These are phyloP conservation scores for Starmerella roubikii DNA, from an alignment of 805 yeast genomes.

Conservation along the genomic window DNA sequence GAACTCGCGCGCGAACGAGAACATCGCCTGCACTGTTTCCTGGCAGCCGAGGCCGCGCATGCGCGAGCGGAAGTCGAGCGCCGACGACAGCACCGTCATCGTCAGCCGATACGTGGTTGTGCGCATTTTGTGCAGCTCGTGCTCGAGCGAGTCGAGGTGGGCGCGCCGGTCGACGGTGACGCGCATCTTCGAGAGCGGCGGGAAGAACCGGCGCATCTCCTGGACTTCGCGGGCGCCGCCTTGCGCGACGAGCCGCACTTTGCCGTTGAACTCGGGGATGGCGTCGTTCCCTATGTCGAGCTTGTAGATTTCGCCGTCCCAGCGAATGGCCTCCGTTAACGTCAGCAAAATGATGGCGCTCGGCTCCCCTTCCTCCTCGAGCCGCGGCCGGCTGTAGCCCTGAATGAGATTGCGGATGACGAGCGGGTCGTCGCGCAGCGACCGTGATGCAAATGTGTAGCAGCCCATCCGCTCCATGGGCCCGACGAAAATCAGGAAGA, in stretches of 20 bases:
- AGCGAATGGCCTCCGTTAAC: slow-evolving; percentile 71
- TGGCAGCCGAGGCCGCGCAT: slow-evolving; percentile 52
- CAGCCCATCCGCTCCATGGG: slow-evolving; percentile 36
- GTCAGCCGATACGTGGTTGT: slow-evolving; percentile 56
- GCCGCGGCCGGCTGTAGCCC: slow-evolving; percentile 25
- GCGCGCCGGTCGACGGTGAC: slow-evolving; percentile 32
- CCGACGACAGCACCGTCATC: slow-evolving; percentile 48
- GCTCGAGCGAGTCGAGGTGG: slow-evolving; percentile 58
- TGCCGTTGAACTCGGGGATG: slow-evolving; percentile 44
- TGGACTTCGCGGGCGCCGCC: slow-evolving; percentile 50
- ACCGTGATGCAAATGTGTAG: slow-evolving; percentile 64
- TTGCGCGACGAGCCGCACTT: slow-evolving; percentile 51
- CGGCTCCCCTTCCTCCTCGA: slow-evolving; percentile 14
- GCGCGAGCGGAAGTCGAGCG: slow-evolving; percentile 33
- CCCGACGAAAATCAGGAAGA: slow-evolving; percentile 64
- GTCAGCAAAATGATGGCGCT: slow-evolving; percentile 63
- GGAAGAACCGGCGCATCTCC: slow-evolving; percentile 24
- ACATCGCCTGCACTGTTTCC: slow-evolving; percentile 61
- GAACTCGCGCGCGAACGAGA: slow-evolving; percentile 66
- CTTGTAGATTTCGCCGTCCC: slow-evolving; percentile 72
- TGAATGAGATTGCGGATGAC: slow-evolving; percentile 23
- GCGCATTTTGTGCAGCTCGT: slow-evolving; percentile 53
- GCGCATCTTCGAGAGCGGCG: slow-evolving; percentile 10
- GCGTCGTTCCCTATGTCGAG: slow-evolving; percentile 28
- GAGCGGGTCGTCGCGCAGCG: slow-evolving; percentile 31